Evolutionary conservation across 768 basidiomycete species (phyloP).

Genomic region (Rhizopogon vesiculosus): DNA sequence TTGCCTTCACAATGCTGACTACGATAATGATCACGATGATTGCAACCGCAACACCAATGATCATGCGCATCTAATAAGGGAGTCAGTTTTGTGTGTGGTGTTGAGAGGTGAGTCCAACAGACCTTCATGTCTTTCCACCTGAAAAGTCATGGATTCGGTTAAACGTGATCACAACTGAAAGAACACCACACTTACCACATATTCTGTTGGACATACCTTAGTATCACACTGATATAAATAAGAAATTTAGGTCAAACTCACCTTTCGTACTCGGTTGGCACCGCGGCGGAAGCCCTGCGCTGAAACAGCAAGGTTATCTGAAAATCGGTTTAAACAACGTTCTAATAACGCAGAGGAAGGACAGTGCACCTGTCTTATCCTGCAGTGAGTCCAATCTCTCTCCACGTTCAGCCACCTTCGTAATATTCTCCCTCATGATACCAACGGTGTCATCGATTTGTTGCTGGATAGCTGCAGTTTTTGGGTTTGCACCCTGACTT

Average conservation of each 20-base stretch:
- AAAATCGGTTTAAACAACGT: background rate
- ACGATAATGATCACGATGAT: constrained; percentile 95
- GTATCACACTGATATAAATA: background rate
- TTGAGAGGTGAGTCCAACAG: constrained; percentile 12
- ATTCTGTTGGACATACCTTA: constrained; percentile 44
- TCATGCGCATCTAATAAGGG: constrained; percentile 80
- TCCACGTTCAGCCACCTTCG: constrained; percentile 91
- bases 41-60: constrained; percentile 85
- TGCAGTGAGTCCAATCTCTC: constrained; percentile 91
- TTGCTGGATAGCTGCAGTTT: constrained; percentile 94
- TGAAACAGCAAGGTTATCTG: constrained; percentile 95
- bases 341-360: background rate
- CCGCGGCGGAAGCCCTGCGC: constrained; percentile 99
- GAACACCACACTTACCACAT: constrained; percentile 69
- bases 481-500: constrained; percentile 55
- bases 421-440: constrained; percentile 98
- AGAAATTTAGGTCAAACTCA: constrained; percentile 33
- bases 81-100: constrained; percentile 4
- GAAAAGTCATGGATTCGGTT: constrained; percentile 7
- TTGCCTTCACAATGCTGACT: constrained; percentile 89
- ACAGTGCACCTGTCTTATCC: constrained; percentile 90
- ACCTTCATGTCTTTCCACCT: constrained; percentile 99
- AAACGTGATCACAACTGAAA: background rate
- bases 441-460: constrained; percentile 97
- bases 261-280: constrained; percentile 96